Base-by-base conservation (phyloP, 768 basidiomycete species). In the Trametes cingulata region DNA sequence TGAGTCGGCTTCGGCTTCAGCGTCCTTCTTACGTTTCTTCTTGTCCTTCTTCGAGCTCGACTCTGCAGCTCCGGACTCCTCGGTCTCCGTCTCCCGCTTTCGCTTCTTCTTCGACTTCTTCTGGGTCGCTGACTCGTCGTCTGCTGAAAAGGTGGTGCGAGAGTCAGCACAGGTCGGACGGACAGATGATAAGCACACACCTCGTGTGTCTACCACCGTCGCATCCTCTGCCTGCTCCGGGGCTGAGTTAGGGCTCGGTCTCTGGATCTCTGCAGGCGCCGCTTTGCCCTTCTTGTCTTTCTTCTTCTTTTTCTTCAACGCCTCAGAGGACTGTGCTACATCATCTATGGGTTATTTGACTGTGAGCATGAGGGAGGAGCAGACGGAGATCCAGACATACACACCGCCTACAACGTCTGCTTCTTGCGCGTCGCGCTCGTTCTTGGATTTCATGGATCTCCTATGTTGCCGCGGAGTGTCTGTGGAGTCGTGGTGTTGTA, bases 21-120 rank as follows among this genome's bases (percentile, higher is more conserved):
- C 66, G 51, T 76, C 74, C 50, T 74, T 76, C 66, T 71, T 74
- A 41, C 72, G 74, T 66, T 78, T 79, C 68, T 76, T 74, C 62
- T 70, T 70, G 47, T 72, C 65, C 66, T 74, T 76, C 62, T 72
- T 74, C 48, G 62, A 60, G 61, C 29, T 33, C 29, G 29, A 33
- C 29, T 33, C 29, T 4, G 29, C 29, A 33, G 50, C 25, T 33
- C 48, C 41, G 27, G 47, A 41, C 20, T 61, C 65, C 25, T 60
- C 50, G 74, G 39, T 71, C 67, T 65, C 74, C 17, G 68, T 69
- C 29, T 78, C 73, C 8, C 74, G 73, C 63, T 80, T 79, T 29
- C 75, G 75, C 66, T 78, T 80, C 66, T 72, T 74, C 72, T 76
- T 77, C 45, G 73, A 72, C 70, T 75, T 75, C 58, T 76, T 75